phyloP scores from a whole-genome alignment of 1,284 basidiomycete species.

The Cryptococcus sp. region DNA sequence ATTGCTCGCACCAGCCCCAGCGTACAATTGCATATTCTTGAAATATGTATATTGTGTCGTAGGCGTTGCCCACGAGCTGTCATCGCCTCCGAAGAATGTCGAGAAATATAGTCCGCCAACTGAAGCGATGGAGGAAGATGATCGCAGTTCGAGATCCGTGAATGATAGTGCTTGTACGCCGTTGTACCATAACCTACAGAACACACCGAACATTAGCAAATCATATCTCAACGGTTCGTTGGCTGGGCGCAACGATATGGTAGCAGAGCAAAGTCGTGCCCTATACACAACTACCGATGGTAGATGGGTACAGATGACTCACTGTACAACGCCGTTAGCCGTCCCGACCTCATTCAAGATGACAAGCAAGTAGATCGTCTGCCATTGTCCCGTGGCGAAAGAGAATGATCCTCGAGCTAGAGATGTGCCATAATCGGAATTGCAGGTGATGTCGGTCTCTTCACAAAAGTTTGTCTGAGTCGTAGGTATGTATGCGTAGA shows the following conservation, averaged over 20 bases:
- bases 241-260: not conserved
- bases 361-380: constrained; percentile 49
- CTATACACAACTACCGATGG: not conserved
- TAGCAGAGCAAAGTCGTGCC: not conserved
- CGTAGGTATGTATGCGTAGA: constrained; percentile 54
- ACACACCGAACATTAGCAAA: not conserved
- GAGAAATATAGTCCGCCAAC: constrained; percentile 51
- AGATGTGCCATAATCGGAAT: constrained; percentile 52
- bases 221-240: not conserved
- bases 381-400: constrained; percentile 47
- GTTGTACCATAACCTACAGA: constrained; percentile 48
- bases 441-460: constrained; percentile 42
- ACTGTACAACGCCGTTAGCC: constrained; percentile 47
- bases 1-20: constrained; percentile 36
- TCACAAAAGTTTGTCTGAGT: constrained; percentile 37
- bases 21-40: constrained; percentile 45
- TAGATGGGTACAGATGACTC: constrained; percentile 13
- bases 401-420: constrained; percentile 48
- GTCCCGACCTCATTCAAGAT: constrained; percentile 45
- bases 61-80: constrained; percentile 47
- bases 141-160: constrained; percentile 46
- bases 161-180: constrained; percentile 44
- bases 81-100: constrained; percentile 54
- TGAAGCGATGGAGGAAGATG: constrained; percentile 28
- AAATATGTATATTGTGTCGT: constrained; percentile 48